Evolutionary conservation across 371 early-diverging fungal species (phyloP).

Genomic region (Mortierella sp.): DNA sequence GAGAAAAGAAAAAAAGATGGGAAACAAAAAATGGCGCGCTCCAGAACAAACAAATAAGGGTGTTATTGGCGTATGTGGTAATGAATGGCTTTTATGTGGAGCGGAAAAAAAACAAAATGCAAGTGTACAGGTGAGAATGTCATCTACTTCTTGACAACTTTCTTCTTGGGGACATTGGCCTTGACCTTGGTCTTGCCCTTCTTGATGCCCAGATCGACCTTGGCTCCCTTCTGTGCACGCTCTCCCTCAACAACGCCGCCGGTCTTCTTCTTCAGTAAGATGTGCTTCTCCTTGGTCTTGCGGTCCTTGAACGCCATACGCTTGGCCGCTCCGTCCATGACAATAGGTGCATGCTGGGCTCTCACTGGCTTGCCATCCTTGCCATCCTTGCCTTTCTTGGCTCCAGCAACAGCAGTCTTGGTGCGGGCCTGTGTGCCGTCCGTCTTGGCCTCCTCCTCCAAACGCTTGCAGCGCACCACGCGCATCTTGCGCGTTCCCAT

Average conservation of each 20-base stretch:
- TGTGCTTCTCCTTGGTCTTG: conserved; percentile 50
- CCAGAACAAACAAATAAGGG: background rate
- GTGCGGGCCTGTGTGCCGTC: conserved; percentile 47
- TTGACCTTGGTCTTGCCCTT: conserved; percentile 58
- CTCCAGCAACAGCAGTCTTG: conserved; percentile 22
- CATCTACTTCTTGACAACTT: conserved; percentile 47
- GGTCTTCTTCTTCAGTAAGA: conserved; percentile 44
- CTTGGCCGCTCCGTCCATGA: conserved; percentile 57
- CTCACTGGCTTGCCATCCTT: conserved; percentile 48
- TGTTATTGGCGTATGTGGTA: background rate
- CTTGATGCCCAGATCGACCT: conserved; percentile 58
- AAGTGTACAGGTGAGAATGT: background rate
- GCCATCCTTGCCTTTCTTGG: conserved; percentile 35
- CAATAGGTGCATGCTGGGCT: conserved; percentile 61
- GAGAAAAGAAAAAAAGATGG: background rate
- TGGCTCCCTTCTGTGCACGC: conserved; percentile 72
- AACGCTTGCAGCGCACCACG: conserved; percentile 71
- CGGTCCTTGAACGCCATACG: conserved; percentile 48
- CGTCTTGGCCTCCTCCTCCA: conserved; percentile 61
- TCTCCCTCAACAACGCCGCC: conserved; percentile 67
- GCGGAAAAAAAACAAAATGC: background rate
- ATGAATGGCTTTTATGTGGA: background rate
- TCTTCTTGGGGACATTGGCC: conserved; percentile 58
- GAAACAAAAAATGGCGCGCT: background rate
- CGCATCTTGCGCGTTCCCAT: conserved; percentile 74